phyloP scores from a whole-genome alignment of 78 protist genomes.

The Speleostelium caveatum region DNA sequence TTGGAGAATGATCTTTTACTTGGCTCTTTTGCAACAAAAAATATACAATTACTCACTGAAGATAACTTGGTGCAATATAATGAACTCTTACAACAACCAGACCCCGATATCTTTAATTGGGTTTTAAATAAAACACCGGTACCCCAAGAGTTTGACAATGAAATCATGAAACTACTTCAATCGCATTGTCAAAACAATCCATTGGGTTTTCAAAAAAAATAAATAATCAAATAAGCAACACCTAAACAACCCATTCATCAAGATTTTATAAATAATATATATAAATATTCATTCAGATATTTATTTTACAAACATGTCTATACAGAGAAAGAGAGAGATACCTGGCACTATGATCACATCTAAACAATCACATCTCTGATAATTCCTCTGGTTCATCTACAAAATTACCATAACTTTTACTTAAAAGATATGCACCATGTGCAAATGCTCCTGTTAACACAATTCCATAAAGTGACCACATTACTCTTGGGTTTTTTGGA shows the following conservation, averaged over 20 bases:
- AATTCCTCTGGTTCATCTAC: too few relatives aligned
- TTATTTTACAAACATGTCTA: too few relatives aligned
- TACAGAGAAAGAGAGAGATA: too few relatives aligned
- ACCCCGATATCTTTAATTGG: constrained; percentile 74
- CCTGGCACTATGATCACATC: too few relatives aligned
- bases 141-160: constrained; percentile 52
- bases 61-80: constrained; percentile 27
- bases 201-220: constrained; percentile 44
- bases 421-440: neutral
- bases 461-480: neutral
- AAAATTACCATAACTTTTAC: neutral
- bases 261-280: neutral
- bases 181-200: constrained; percentile 52
- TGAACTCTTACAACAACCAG: constrained; percentile 58
- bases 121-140: constrained; percentile 13
- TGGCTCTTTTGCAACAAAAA: constrained; percentile 50
- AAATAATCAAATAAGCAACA: neutral
- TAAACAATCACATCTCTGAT: too few relatives aligned
- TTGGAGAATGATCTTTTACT: constrained; percentile 60
- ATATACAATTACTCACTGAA: constrained; percentile 11
- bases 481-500: neutral
- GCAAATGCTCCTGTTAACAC: neutral
- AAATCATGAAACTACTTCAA: constrained; percentile 55
- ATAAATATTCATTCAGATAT: too few relatives aligned
- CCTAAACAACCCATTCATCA: too few relatives aligned